Percentiles rank a stretch among this genome's conserved stretches.
phyloP scores from a whole-genome alignment of 805 yeast species.

The Wickerhamiella kazuoi region DNA sequence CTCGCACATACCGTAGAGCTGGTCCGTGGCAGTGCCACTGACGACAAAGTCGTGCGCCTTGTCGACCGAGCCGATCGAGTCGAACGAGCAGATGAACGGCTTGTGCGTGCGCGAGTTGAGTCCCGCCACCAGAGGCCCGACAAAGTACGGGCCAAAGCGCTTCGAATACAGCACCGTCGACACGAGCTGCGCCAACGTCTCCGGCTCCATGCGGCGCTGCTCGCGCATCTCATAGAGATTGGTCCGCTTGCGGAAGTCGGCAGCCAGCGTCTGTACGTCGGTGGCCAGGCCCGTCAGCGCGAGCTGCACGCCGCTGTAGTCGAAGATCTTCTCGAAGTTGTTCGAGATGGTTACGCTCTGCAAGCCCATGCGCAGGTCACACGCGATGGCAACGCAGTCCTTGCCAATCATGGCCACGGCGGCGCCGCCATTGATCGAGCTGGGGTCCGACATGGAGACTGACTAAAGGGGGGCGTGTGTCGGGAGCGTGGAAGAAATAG shows the following conservation, averaged over 20 bases:
- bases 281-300: constrained; percentile 93
- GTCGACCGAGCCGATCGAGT: constrained; percentile 91
- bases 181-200: constrained; percentile 80
- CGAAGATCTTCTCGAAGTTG: constrained; percentile 83
- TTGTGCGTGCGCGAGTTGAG: constrained; percentile 60
- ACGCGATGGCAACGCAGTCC: constrained; percentile 94
- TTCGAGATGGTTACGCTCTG: constrained; percentile 86
- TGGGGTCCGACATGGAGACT: constrained; percentile 23
- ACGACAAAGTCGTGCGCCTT: constrained; percentile 88
- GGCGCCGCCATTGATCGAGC: constrained; percentile 50
- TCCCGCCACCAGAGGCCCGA: constrained; percentile 95
- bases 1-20: constrained; percentile 97
- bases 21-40: constrained; percentile 92
- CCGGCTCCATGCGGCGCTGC: constrained; percentile 84
- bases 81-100: constrained; percentile 92
- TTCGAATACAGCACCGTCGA: constrained; percentile 77
- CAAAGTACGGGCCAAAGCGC: constrained; percentile 86
- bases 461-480: too few relatives aligned
- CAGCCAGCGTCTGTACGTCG: constrained; percentile 72
- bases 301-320: constrained; percentile 57
- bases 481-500: too few relatives aligned
- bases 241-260: constrained; percentile 65
- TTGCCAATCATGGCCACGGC: constrained; percentile 98
- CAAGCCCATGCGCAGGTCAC: constrained; percentile 83
- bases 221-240: constrained; percentile 81